Conservation (phyloP, 1,284 basidiomycete genomes). For the Marasmius oreades region DNA sequence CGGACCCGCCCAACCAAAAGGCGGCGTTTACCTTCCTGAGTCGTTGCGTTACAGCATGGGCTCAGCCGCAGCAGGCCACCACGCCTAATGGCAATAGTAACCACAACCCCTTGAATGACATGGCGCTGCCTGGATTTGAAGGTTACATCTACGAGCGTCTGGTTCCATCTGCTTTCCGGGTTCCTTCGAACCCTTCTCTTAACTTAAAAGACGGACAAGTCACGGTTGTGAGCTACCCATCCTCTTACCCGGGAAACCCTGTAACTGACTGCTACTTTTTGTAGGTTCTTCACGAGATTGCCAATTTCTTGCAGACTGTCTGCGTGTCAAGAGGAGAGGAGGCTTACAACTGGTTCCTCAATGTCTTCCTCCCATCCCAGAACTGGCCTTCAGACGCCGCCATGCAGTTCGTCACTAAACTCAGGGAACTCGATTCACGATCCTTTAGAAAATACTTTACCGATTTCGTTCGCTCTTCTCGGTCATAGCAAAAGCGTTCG, state of each 20-base stretch:
- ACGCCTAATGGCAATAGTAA: conserved; percentile 36
- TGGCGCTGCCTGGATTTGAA: conserved; percentile 85
- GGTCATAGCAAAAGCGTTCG: conserved; percentile 40
- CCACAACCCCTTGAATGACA: conserved; percentile 25
- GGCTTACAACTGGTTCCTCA: conserved; percentile 78
- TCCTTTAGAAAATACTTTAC: conserved; percentile 88
- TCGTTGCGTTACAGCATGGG: conserved; percentile 81
- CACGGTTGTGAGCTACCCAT: conserved; percentile 57
- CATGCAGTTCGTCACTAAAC: conserved; percentile 74
- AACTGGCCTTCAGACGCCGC: conserved; percentile 81
- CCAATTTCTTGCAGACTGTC: conserved; percentile 79
- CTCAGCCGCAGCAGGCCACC: conserved; percentile 40
- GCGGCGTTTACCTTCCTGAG: conserved; percentile 82
- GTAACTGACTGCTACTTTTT: background rate
- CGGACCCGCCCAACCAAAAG: conserved; percentile 76
- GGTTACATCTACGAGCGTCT: conserved; percentile 89
- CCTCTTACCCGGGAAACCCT: background rate
- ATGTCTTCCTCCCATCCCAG: conserved; percentile 84
- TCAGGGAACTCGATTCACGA: conserved; percentile 78
- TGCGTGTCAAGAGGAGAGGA: conserved; percentile 81
- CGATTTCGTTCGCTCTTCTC: conserved; percentile 76
- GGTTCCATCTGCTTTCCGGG: conserved; percentile 80
- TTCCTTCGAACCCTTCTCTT: conserved; percentile 78
- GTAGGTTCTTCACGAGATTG: conserved; percentile 89
- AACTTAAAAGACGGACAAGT: conserved; percentile 89